Percentiles rank a stretch among this genome's conserved stretches.
Conservation (phyloP, 2,329 filamentous ascomycete species). For the Aureobasidium sp. region DNA sequence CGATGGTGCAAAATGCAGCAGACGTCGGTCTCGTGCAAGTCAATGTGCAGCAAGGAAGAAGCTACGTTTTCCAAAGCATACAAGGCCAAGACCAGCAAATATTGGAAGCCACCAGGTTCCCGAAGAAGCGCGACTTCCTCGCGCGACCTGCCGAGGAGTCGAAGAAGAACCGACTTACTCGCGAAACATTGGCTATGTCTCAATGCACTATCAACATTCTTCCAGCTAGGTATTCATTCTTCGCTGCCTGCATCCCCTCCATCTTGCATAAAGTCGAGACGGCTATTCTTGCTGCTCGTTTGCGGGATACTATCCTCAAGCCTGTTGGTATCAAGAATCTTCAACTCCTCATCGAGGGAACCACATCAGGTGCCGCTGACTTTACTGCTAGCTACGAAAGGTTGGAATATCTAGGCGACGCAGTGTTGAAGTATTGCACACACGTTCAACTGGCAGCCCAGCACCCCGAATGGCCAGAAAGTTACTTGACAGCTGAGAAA, state of each 20-base stretch:
- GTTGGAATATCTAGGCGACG: constrained; percentile 81
- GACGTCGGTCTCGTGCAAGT: constrained; percentile 16
- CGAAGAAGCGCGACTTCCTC: constrained; percentile 52
- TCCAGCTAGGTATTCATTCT: constrained; percentile 36
- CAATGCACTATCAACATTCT: constrained; percentile 41
- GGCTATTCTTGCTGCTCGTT: constrained; percentile 50
- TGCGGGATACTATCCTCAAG: constrained; percentile 48
- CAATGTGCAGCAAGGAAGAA: constrained; percentile 12
- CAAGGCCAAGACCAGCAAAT: neutral
- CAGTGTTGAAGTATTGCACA: constrained; percentile 66
- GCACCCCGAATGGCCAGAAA: constrained; percentile 63
- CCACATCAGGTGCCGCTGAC: constrained; percentile 55
- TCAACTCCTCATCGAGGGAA: constrained; percentile 55
- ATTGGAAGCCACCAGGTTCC: constrained; percentile 31
- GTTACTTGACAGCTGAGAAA: constrained; percentile 61
- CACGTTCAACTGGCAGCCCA: constrained; percentile 55
- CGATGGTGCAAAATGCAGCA: neutral
- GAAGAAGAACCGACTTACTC: neutral
- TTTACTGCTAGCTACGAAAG: constrained; percentile 66
- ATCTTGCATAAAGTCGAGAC: constrained; percentile 63
- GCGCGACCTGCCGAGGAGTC: constrained; percentile 27
- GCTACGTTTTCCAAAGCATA: constrained; percentile 15
- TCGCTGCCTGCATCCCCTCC: constrained; percentile 59
- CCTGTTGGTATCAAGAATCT: constrained; percentile 46
- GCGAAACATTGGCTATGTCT: constrained; percentile 30